Evolutionary conservation across 257 asterid genomes (phyloP), one percentile per base, ranked within the genome.

Genomic region (Petunia axillaris): DNA sequence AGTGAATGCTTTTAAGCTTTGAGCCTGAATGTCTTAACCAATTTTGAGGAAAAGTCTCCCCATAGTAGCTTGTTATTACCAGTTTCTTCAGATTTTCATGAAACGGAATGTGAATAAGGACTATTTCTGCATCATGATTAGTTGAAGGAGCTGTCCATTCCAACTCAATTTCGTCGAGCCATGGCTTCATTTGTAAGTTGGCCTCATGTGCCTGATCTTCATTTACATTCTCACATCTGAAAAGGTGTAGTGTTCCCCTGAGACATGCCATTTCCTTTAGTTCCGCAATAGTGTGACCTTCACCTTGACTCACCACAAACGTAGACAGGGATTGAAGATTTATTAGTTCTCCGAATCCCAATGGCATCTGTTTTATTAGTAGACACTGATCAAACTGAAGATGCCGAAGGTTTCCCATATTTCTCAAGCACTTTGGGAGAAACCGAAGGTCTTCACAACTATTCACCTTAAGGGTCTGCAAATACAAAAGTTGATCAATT

Each of bases 71-170:
- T 68, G 80, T 82, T 13, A 87, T 67, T 39, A 46, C 6, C 16
- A 89, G 39, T 83, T 85, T 87, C 83, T 82, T 81, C 55, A 87
- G 64, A 77, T 81, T 84, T 65, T 79, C 83, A 80, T 89, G 90
- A 46, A 89, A 89, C 63, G 52, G 75, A 81, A 89, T 89, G 55
- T 87, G 84, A 43, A 82, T 79, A 10, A 88, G 90, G 74, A 85
- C 75, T 78, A 80, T 81, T 65, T 75, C 83, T 13, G 79, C 82
- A 41, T 46, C 81, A 43, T 48, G 39, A 52, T 46, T n/a, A 36
- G 50, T 5, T n/a, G 70, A 70, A 46, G 37, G 25, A 39, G 11
- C 52, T 16, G 37, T 59, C 92, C 88, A 87, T 77, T 87, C 86
- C 78, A 89, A 59, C 81, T 77, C 82, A 8, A 89, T 80, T 52